These are phyloP conservation scores for Yamadazyma philogaea DNA, from an alignment of 805 yeast species.

Conservation along the genomic window DNA sequence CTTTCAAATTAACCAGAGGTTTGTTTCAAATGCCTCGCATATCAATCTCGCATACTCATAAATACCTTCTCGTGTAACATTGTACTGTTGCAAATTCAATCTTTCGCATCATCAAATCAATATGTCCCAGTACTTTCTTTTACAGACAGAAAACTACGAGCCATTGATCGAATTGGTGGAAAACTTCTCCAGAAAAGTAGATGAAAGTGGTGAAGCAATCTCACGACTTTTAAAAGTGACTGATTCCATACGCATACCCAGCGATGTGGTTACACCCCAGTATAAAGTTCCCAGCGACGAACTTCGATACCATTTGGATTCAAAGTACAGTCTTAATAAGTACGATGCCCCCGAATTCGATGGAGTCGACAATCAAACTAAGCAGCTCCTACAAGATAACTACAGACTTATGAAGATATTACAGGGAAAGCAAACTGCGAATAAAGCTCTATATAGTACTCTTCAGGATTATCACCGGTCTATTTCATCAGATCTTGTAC, in stretches of 20 bases:
- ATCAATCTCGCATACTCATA: too few species aligned
- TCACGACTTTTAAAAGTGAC: conserved; percentile 1
- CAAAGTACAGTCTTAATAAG: conserved; percentile 23
- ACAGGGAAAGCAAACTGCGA: conserved; percentile 18
- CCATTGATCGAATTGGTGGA: conserved; percentile 25
- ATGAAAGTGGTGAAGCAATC: conserved; percentile 20
- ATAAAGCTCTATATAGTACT: conserved; percentile 21
- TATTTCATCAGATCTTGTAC: conserved; percentile 26
- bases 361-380: conserved; percentile 15
- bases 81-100: not conserved
- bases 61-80: too few species aligned
- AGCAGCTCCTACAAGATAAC: conserved; percentile 28
- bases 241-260: conserved; percentile 1
- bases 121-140: conserved; percentile 13
- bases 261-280: not conserved
- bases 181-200: conserved; percentile 20
- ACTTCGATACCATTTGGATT: conserved; percentile 7
- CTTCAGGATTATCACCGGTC: conserved; percentile 29
- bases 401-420: conserved; percentile 21
- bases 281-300: conserved; percentile 5
- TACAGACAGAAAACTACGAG: conserved; percentile 31
- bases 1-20: too few species aligned
- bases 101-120: not conserved
- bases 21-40: too few species aligned
- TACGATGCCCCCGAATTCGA: conserved; percentile 10